Conservation (phyloP, 1,284 basidiomycete species). For the Calocybe gambosa region DNA sequence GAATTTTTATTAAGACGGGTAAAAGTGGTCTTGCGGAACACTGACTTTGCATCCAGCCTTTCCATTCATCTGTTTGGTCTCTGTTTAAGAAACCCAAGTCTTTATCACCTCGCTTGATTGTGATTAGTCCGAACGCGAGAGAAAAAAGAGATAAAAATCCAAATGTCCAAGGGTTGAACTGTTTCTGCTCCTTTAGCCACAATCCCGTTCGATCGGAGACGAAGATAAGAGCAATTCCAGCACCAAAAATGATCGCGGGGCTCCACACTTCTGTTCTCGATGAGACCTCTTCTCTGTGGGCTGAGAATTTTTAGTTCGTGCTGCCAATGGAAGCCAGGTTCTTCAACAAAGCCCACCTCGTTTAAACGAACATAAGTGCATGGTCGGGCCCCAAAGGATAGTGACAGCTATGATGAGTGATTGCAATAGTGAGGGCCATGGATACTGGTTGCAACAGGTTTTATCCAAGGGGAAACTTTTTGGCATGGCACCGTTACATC, state of each 20-base stretch:
- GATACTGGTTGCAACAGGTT: constrained; percentile 80
- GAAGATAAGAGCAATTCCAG: constrained; percentile 62
- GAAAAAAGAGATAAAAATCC: constrained; percentile 48
- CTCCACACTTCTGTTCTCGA: constrained; percentile 11
- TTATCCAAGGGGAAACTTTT: constrained; percentile 70
- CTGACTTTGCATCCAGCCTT: constrained; percentile 93
- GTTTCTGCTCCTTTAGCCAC: constrained; percentile 86
- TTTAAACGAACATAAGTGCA: constrained; percentile 25
- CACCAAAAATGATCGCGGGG: constrained; percentile 56
- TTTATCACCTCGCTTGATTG: constrained; percentile 66
- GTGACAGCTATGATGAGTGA: constrained; percentile 46
- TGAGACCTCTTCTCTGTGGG: constrained; percentile 5
- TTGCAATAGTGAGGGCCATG: constrained; percentile 59
- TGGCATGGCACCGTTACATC: constrained; percentile 73
- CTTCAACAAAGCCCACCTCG: constrained; percentile 9
- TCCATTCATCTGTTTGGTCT: constrained; percentile 93
- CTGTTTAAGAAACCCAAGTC: constrained; percentile 85
- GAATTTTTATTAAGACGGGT: constrained; percentile 1
- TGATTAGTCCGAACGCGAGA: constrained; percentile 56
- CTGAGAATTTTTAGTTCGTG: constrained; percentile 4
- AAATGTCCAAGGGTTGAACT: constrained; percentile 69
- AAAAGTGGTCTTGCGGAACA: constrained; percentile 11
- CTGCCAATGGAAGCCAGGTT: not conserved
- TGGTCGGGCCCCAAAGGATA: constrained; percentile 52
- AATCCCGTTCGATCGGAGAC: constrained; percentile 76